These are phyloP conservation scores for Papiliotrema laurentii DNA, from an alignment of 1,284 basidiomycete genomes.

Conservation along the genomic window DNA sequence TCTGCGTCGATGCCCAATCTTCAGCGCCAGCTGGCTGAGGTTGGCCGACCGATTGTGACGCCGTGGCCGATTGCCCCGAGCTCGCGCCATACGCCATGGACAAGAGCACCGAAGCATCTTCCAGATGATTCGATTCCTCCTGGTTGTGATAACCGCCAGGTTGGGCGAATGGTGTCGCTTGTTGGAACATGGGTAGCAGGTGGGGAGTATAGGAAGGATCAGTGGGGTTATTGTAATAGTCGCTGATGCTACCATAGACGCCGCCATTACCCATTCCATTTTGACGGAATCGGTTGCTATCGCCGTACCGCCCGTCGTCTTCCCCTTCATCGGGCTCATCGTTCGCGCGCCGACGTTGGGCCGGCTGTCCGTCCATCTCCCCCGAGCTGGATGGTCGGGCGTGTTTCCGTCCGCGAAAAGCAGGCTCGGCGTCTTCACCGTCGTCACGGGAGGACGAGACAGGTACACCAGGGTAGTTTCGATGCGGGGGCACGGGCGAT, in stretches of 20 bases:
- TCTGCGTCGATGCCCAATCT: constrained; percentile 2
- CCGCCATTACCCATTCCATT: constrained; percentile 37
- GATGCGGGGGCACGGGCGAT: constrained; percentile 33
- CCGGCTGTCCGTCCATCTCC: constrained; percentile 6
- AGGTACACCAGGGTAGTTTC: constrained; percentile 37
- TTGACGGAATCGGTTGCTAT: constrained; percentile 26
- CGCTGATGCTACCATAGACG: constrained; percentile 27
- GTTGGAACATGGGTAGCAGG: constrained; percentile 39
- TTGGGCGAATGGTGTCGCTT: constrained; percentile 6
- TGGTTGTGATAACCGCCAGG: constrained; percentile 25
- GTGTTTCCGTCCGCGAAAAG: constrained; percentile 26
- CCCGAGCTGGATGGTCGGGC: constrained; percentile 12
- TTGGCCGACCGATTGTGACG: not conserved
- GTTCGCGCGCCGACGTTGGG: constrained; percentile 5
- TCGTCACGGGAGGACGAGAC: constrained; percentile 41
- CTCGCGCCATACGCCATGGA: constrained; percentile 46
- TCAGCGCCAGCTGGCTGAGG: not conserved
- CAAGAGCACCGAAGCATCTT: constrained; percentile 46
- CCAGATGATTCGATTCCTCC: constrained; percentile 41
- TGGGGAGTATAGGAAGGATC: constrained; percentile 35
- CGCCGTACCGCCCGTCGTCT: constrained; percentile 29
- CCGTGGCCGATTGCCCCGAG: too few relatives aligned
- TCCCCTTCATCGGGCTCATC: constrained; percentile 27
- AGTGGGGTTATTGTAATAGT: constrained; percentile 20
- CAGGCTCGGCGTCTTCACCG: constrained; percentile 31